These are phyloP conservation scores for Wickerhamiella kazuoi DNA, from an alignment of 805 yeast species.

Conservation along the genomic window DNA sequence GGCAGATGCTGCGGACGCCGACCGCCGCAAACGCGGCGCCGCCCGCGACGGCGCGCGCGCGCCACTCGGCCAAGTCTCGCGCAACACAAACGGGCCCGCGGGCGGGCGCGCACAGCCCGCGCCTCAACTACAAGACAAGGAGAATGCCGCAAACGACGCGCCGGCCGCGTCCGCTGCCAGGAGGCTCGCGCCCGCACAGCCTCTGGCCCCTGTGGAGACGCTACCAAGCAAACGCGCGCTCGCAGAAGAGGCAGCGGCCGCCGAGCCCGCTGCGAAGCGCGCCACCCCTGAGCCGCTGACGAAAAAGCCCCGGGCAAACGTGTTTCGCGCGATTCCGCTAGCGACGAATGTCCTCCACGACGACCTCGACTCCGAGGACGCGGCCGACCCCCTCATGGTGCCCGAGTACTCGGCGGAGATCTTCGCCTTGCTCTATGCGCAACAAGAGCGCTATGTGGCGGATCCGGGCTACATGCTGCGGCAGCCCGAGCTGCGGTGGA, in stretches of 20 bases:
- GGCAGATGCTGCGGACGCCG: neutral
- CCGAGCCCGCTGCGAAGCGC: neutral
- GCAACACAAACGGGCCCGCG: neutral
- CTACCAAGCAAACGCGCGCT: neutral
- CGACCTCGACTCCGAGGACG: conserved; percentile 23
- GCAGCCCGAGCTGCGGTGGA: conserved; percentile 55
- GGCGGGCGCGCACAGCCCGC: too few species aligned
- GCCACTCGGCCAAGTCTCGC: neutral
- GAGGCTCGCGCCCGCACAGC: neutral
- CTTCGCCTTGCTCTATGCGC: conserved; percentile 55
- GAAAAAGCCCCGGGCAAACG: neutral
- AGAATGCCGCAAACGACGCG: too few species aligned
- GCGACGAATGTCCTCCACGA: conserved; percentile 8
- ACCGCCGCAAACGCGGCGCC: neutral
- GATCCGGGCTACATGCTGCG: conserved; percentile 35
- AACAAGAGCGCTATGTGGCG: conserved; percentile 59
- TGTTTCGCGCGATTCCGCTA: neutral
- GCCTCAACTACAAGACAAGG: too few species aligned
- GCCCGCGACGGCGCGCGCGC: neutral
- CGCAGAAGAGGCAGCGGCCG: neutral
- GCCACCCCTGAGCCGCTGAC: too few species aligned
- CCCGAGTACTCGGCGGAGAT: conserved; percentile 82
- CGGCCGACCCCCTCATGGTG: conserved; percentile 50
- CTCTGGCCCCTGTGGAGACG: neutral
- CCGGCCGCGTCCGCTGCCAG: neutral